phyloP scores from a whole-genome alignment of 2,329 filamentous ascomycete species.

The Colletotrichum noveboracense region DNA sequence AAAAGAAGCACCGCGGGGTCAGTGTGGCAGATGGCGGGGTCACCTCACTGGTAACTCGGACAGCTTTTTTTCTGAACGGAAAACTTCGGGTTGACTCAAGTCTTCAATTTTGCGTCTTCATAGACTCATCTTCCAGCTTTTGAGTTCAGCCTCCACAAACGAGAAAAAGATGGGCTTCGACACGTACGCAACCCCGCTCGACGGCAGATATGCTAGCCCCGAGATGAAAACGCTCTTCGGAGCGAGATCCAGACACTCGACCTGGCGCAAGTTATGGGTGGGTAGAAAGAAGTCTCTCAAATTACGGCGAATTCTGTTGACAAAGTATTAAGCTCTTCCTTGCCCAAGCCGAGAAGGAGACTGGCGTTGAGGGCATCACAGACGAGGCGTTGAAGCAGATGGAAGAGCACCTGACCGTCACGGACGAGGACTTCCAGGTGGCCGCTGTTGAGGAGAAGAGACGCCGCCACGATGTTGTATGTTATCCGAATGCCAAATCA shows the following conservation, averaged over 20 bases:
- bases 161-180: not conserved
- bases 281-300: not conserved
- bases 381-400: conserved; percentile 79
- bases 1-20: conserved; percentile 5
- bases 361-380: conserved; percentile 75
- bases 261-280: conserved; percentile 83
- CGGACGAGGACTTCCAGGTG: conserved; percentile 78
- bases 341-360: conserved; percentile 80
- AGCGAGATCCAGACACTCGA: conserved; percentile 74
- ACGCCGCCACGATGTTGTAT: conserved; percentile 54
- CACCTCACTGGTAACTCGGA: not conserved
- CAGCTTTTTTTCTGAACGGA: not conserved
- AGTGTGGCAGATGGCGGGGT: not conserved
- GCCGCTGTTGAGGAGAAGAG: conserved; percentile 79
- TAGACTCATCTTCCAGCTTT: not conserved
- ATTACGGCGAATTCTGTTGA: not conserved
- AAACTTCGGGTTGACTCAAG: not conserved
- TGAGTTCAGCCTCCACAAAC: not conserved
- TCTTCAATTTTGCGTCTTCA: not conserved
- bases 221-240: conserved; percentile 85
- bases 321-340: conserved; percentile 60
- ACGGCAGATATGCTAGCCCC: conserved; percentile 73
- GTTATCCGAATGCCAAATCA: not conserved
- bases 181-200: conserved; percentile 56
- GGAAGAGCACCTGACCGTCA: conserved; percentile 74